Evolutionary conservation across 768 basidiomycete species (phyloP).

Genomic region (Boletus huronensis): DNA sequence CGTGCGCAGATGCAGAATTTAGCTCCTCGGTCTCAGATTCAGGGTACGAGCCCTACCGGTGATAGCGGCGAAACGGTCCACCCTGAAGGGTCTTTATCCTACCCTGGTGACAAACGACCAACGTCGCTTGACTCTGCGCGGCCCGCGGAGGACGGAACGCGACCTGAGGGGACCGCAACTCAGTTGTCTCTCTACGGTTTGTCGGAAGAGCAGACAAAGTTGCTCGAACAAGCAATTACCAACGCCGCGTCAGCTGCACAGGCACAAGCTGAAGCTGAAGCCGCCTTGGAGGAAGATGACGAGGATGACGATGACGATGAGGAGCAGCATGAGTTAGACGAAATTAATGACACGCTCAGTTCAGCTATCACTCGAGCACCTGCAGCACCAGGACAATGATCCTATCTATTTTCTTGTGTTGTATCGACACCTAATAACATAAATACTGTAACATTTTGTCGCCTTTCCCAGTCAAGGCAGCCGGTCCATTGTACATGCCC

Average conservation of each 20-base stretch:
- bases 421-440: slow-evolving; percentile 24
- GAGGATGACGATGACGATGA: slow-evolving; percentile 48
- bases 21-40: slow-evolving; percentile 18
- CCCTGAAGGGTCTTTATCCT: slow-evolving; percentile 13
- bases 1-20: slow-evolving; percentile 58
- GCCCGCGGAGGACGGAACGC: slow-evolving; percentile 7
- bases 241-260: slow-evolving; percentile 73
- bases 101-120: slow-evolving; percentile 2
- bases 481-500: slow-evolving; percentile 10
- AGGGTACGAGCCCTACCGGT: slow-evolving; percentile 1
- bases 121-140: slow-evolving; percentile 5
- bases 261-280: slow-evolving; percentile 76
- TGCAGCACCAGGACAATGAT: slow-evolving; percentile 12
- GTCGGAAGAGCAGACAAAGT: slow-evolving; percentile 66
- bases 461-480: slow-evolving; percentile 5
- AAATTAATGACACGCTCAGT: slow-evolving; percentile 11
- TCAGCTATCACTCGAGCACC: slow-evolving; percentile 11
- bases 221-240: slow-evolving; percentile 71
- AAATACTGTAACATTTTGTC: slow-evolving; percentile 23
- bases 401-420: slow-evolving; percentile 20
- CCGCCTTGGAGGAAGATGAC: slow-evolving; percentile 68
- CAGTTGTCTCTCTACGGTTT: slow-evolving; percentile 66
- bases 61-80: not conserved
- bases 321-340: slow-evolving; percentile 29
- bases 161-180: slow-evolving; percentile 22